Conservation (phyloP, 106 monocot species). For the Agapanthus africanus region DNA sequence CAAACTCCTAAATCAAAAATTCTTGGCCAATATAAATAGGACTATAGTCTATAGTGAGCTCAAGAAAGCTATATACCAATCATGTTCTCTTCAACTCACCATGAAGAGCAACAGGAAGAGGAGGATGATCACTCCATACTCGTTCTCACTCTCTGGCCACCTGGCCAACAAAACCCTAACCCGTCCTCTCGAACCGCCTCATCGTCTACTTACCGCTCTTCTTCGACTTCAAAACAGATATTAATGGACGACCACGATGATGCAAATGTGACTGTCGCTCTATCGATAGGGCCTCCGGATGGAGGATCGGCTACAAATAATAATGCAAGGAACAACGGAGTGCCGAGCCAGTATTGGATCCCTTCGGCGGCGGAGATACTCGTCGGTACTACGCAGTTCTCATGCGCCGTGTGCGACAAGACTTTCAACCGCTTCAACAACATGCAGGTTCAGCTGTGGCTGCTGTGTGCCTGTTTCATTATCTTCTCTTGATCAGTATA, state of each 20-base stretch:
- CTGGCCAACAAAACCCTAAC: slow-evolving; percentile 27
- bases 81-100: neutral
- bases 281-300: slow-evolving; percentile 50
- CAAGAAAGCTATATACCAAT: neutral
- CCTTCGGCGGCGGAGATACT: slow-evolving; percentile 78
- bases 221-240: neutral
- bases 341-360: slow-evolving; percentile 71
- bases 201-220: neutral
- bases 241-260: neutral
- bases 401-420: slow-evolving; percentile 77
- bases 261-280: slow-evolving; percentile 25
- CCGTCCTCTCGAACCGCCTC: neutral
- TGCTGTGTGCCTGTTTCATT: neutral
- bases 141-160: slow-evolving; percentile 47
- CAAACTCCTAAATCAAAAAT: neutral
- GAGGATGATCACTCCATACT: slow-evolving; percentile 44
- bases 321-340: neutral
- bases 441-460: slow-evolving; percentile 73
- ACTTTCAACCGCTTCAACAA: slow-evolving; percentile 92
- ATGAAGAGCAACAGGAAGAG: slow-evolving; percentile 8
- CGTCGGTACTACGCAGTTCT: slow-evolving; percentile 83
- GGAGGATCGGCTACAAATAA: neutral
- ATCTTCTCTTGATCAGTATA: neutral
- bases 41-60: neutral
- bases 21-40: neutral